Evolutionary conservation across 2,329 filamentous ascomycete species (phyloP).

Genomic region (Calonectria leucothoes): DNA sequence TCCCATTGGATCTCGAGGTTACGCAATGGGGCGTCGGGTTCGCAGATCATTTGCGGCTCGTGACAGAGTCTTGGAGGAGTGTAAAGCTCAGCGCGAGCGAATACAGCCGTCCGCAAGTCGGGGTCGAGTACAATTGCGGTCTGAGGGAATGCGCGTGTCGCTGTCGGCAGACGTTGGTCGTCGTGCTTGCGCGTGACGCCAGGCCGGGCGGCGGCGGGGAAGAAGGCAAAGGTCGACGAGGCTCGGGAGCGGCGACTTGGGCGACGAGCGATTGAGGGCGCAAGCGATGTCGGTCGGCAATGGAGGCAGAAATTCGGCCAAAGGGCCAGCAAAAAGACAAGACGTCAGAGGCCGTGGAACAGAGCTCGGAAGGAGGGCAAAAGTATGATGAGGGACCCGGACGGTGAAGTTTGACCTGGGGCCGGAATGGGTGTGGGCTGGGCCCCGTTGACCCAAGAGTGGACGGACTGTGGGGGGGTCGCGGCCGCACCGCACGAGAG

Average conservation of each 20-base stretch:
- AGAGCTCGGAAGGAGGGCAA: constrained; percentile 28
- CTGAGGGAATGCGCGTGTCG: constrained; percentile 26
- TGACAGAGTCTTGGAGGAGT: constrained; percentile 40
- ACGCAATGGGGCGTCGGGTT: constrained; percentile 45
- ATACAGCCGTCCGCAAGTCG: constrained; percentile 39
- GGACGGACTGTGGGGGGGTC: constrained; percentile 20
- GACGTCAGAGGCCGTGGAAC: constrained; percentile 25
- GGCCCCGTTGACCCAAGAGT: constrained; percentile 32
- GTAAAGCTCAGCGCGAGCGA: constrained; percentile 38
- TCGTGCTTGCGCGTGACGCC: constrained; percentile 26
- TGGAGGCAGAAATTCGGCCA: constrained; percentile 23
- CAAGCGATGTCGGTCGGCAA: constrained; percentile 17
- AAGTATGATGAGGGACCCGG: constrained; percentile 36
- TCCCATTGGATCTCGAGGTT: constrained; percentile 49
- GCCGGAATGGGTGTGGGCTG: constrained; percentile 41
- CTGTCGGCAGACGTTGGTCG: constrained; percentile 11
- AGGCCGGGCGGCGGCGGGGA: constrained; percentile 11
- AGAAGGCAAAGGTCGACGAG: constrained; percentile 12
- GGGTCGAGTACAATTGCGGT: constrained; percentile 32
- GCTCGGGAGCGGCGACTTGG: constrained; percentile 16
- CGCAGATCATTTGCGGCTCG: constrained; percentile 47
- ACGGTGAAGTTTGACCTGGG: constrained; percentile 44
- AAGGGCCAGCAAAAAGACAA: constrained; percentile 22
- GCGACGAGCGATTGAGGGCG: constrained; percentile 29
- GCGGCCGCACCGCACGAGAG: constrained; percentile 12